These are phyloP conservation scores for Tephrocybe sp. DNA, from an alignment of 768 basidiomycete genomes.

Conservation along the genomic window DNA sequence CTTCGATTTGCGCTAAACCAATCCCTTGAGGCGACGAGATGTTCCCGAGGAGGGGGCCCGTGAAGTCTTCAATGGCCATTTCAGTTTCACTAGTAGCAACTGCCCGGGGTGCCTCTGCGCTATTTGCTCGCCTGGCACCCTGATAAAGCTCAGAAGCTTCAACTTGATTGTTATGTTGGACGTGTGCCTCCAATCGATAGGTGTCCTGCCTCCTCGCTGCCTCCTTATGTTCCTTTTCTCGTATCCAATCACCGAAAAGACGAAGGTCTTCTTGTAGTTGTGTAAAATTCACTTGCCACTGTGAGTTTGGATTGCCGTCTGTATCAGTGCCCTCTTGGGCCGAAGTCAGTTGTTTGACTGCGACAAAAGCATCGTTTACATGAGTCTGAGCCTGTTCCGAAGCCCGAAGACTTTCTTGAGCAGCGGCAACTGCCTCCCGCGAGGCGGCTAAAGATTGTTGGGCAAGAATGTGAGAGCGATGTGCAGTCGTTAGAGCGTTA, in stretches of 20 bases:
- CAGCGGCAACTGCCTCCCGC: conserved; percentile 24
- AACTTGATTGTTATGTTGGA: conserved; percentile 1
- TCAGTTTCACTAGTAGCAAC: background rate
- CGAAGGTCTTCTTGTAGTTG: conserved; percentile 17
- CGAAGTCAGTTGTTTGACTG: conserved; percentile 17
- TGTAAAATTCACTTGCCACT: conserved; percentile 10
- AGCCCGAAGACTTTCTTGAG: conserved; percentile 22
- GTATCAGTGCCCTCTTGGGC: background rate
- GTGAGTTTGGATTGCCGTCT: conserved; percentile 4
- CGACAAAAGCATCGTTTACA: conserved; percentile 21
- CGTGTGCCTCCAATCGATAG: conserved; percentile 12
- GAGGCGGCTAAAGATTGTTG: conserved; percentile 27
- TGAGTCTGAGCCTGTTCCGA: conserved; percentile 22
- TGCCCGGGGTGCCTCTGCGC: background rate
- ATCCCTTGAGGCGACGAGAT: background rate
- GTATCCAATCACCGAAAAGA: conserved; percentile 15
- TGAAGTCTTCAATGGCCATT: background rate
- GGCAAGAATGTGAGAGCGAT: conserved; percentile 24
- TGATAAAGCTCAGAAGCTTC: conserved; percentile 2
- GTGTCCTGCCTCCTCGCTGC: conserved; percentile 13
- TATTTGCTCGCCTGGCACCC: background rate
- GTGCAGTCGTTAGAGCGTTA: conserved; percentile 21
- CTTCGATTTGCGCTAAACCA: conserved; percentile 14
- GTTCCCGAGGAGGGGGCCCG: background rate
- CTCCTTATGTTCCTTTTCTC: conserved; percentile 18